These are phyloP conservation scores for Theobroma cacao DNA, from an alignment of 345 rosid species.

Conservation along the genomic window DNA sequence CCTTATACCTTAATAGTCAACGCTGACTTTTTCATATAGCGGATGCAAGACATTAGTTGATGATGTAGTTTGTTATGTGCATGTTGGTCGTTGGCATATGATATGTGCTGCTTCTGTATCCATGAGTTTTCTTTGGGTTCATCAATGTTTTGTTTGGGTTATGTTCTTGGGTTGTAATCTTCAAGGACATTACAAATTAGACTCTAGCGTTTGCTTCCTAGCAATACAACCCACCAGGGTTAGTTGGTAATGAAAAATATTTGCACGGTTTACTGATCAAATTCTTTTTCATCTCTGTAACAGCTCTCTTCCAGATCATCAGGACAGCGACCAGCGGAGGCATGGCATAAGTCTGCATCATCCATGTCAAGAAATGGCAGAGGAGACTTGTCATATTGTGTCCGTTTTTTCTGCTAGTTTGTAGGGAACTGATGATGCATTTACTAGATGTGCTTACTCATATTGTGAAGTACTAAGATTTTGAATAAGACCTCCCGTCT, in stretches of 20 bases:
- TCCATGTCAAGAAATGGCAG: constrained; percentile 11
- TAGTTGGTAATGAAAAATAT: background rate
- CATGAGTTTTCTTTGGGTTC: background rate
- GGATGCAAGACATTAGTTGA: background rate
- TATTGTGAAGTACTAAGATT: constrained; percentile 11
- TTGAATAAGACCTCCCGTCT: constrained; percentile 14
- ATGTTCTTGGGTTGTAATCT: background rate
- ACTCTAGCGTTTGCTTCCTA: background rate
- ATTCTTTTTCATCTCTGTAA: constrained; percentile 7
- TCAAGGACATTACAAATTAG: background rate
- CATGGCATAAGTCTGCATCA: constrained; percentile 39
- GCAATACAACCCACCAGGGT: background rate
- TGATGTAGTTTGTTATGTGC: background rate
- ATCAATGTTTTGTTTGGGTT: background rate
- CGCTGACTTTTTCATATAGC: background rate
- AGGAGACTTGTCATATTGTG: background rate
- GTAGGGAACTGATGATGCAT: constrained; percentile 16
- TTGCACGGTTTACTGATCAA: background rate
- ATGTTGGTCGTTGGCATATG: background rate
- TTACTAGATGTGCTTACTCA: constrained; percentile 9
- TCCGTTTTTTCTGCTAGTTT: constrained; percentile 11
- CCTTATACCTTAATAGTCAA: background rate
- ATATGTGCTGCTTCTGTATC: background rate
- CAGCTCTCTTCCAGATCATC: constrained; percentile 97
- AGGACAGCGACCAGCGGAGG: constrained; percentile 81